phyloP scores from a whole-genome alignment of 1,284 basidiomycete species.

The Ustilago hordei region DNA sequence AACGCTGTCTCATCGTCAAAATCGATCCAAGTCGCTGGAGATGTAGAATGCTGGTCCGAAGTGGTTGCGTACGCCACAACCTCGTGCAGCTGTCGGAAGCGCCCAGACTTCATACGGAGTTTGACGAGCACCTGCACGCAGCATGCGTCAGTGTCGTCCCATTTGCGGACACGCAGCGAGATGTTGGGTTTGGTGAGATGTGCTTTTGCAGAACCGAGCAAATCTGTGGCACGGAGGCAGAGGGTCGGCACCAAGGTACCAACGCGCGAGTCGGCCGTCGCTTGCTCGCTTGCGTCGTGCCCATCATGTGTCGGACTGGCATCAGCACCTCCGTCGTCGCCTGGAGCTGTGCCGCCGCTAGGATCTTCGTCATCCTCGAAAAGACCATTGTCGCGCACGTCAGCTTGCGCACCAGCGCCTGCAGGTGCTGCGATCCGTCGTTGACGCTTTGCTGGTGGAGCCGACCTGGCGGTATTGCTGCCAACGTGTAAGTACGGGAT shows the following conservation, averaged over 20 bases:
- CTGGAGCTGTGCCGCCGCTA: constrained; percentile 2
- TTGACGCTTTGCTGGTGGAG: constrained; percentile 29
- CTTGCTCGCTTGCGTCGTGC: constrained; percentile 71
- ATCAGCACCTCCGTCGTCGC: neutral
- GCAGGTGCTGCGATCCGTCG: neutral
- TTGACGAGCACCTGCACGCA: constrained; percentile 74
- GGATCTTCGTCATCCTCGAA: constrained; percentile 32
- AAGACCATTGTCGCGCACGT: constrained; percentile 29
- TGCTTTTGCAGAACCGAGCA: constrained; percentile 84
- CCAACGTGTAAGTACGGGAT: constrained; percentile 83
- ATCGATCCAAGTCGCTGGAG: constrained; percentile 78
- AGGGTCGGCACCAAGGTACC: constrained; percentile 83
- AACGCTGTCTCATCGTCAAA: constrained; percentile 86
- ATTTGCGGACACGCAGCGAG: constrained; percentile 84
- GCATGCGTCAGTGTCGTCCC: constrained; percentile 85
- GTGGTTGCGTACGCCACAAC: constrained; percentile 24
- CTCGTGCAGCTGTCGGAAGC: constrained; percentile 34
- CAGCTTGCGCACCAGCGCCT: neutral
- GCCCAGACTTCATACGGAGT: constrained; percentile 72
- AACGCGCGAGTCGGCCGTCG: constrained; percentile 21
- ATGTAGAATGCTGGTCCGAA: constrained; percentile 77
- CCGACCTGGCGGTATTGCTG: constrained; percentile 70
- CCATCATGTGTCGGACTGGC: neutral
- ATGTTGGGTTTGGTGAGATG: constrained; percentile 87
- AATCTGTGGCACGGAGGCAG: constrained; percentile 82